phyloP scores from a whole-genome alignment of 257 asterid species.

The Jacaranda copaia region DNA sequence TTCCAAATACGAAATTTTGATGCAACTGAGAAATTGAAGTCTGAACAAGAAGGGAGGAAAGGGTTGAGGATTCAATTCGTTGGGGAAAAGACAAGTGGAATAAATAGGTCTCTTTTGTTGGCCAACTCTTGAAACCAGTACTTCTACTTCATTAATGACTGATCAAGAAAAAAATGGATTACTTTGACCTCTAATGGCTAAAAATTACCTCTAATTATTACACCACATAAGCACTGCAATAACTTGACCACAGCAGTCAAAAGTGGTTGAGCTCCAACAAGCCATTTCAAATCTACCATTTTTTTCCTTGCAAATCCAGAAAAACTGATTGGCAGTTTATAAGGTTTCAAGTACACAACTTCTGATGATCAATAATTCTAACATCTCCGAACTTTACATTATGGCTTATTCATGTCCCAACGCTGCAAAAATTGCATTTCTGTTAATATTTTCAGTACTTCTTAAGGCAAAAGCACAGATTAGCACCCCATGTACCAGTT shows the following conservation, averaged over 20 bases:
- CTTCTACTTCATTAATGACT: neutral
- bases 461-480: constrained; percentile 57
- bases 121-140: constrained; percentile 46
- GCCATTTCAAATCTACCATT: constrained; percentile 58
- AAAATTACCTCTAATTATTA: neutral
- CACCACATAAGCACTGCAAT: too few species aligned
- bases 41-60: neutral
- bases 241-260: constrained; percentile 37
- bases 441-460: constrained; percentile 28
- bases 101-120: constrained; percentile 42
- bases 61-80: neutral
- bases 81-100: neutral
- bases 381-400: neutral
- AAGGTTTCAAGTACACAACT: constrained; percentile 22
- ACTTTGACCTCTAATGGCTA: neutral
- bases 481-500: constrained; percentile 61
- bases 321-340: constrained; percentile 26
- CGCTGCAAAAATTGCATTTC: constrained; percentile 20
- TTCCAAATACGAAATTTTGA: constrained; percentile 5
- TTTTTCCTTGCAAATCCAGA: constrained; percentile 36
- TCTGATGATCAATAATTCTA: neutral
- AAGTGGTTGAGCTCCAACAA: constrained; percentile 75
- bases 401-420: constrained; percentile 34
- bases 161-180: neutral
- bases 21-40: constrained; percentile 23